A percentile compares a stretch with the other conserved stretches of the same genome.
Conservation (phyloP, 1,284 basidiomycete species). For the Tilletia indica region DNA sequence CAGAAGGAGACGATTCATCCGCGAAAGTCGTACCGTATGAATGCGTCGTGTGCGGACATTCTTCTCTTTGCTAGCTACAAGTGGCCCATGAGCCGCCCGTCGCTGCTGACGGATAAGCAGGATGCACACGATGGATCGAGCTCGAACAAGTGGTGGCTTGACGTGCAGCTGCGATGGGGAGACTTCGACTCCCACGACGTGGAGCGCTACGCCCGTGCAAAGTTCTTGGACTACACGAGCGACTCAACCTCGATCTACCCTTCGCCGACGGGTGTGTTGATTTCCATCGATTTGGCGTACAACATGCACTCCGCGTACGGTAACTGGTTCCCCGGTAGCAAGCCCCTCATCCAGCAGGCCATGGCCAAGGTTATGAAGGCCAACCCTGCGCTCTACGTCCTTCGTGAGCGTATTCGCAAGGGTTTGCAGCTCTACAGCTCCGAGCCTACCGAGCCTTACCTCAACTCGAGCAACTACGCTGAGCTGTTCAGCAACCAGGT, state of each 20-base stretch:
- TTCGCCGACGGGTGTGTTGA: constrained; percentile 95
- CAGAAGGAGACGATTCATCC: constrained; percentile 99
- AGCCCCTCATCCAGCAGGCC: constrained; percentile 94
- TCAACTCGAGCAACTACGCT: constrained; percentile 94
- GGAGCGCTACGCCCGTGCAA: constrained; percentile 86
- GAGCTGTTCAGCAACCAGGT: constrained; percentile 99
- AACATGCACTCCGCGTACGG: constrained; percentile 99
- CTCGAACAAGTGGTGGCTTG: constrained; percentile 98
- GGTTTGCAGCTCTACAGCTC: constrained; percentile 97
- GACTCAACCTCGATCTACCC: constrained; percentile 88
- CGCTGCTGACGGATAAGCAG: constrained; percentile 90
- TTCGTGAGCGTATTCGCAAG: constrained; percentile 97
- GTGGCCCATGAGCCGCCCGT: constrained; percentile 97
- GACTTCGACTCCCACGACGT: constrained; percentile 89
- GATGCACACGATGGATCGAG: constrained; percentile 96
- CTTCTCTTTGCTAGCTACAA: constrained; percentile 83
- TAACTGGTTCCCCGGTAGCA: constrained; percentile 99
- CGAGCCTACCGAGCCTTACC: constrained; percentile 97
- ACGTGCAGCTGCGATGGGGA: constrained; percentile 94
- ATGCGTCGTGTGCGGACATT: constrained; percentile 88
- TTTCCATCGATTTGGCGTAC: constrained; percentile 97
- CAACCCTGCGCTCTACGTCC: constrained; percentile 94
- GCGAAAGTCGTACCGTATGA: constrained; percentile 99
- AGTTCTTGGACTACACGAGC: constrained; percentile 87
- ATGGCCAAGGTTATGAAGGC: constrained; percentile 99